These are phyloP conservation scores for Emmonsia crescens DNA, from an alignment of 2,329 filamentous ascomycete genomes.

Conservation along the genomic window DNA sequence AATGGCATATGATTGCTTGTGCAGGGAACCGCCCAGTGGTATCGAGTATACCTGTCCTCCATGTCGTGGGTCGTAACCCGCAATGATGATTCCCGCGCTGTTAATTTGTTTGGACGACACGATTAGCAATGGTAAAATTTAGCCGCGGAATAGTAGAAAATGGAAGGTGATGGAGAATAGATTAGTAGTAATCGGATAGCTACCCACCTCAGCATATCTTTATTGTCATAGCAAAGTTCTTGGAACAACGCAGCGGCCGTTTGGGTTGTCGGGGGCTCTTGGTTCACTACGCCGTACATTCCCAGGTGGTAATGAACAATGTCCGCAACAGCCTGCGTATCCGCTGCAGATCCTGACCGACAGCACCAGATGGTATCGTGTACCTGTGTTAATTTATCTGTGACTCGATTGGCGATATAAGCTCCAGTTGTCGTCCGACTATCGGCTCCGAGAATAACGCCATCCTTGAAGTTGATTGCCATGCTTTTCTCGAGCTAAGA, in stretches of 20 bases:
- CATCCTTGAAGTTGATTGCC: conserved; percentile 98
- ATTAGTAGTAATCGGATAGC: not conserved
- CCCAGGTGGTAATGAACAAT: conserved; percentile 95
- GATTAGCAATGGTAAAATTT: conserved; percentile 6
- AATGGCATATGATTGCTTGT: conserved; percentile 94
- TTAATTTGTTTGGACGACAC: not conserved
- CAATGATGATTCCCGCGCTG: conserved; percentile 94
- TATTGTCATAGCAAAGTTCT: conserved; percentile 96
- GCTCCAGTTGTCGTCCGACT: conserved; percentile 94
- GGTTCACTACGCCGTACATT: conserved; percentile 82
- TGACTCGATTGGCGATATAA: conserved; percentile 98
- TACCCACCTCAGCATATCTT: conserved; percentile 75
- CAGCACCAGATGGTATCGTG: conserved; percentile 99
- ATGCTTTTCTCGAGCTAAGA: conserved; percentile 49
- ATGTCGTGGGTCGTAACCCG: conserved; percentile 91
- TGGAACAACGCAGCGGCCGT: conserved; percentile 94
- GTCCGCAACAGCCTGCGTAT: conserved; percentile 95
- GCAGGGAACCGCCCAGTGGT: conserved; percentile 86
- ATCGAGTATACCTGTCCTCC: conserved; percentile 97
- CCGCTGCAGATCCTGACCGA: conserved; percentile 90
- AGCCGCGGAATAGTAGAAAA: not conserved
- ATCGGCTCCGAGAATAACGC: conserved; percentile 92
- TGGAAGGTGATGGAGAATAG: not conserved
- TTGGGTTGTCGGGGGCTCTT: conserved; percentile 84
- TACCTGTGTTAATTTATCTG: conserved; percentile 96